Evolutionary conservation across 495 filamentous ascomycete species (phyloP), one percentile per base, ranked within the genome.

Genomic region (Baudoinia panamericana): DNA sequence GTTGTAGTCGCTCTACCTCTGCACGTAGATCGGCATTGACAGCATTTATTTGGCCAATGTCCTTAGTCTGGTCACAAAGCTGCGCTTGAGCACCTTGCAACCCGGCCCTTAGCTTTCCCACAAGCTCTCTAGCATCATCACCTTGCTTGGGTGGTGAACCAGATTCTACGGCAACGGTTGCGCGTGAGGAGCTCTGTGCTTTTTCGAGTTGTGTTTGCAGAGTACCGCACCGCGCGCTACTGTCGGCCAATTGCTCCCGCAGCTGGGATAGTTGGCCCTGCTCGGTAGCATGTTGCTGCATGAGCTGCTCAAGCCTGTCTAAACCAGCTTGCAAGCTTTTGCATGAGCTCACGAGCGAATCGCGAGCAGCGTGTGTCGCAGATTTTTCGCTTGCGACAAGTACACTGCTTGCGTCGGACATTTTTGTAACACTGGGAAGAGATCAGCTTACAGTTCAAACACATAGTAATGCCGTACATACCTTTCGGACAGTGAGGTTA

Each of bases 401-500:
- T 11, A 27, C 13, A 8, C 12, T 22, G 21, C 19, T 21, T n/a
- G 3, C 29, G 11, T 33, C 19, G 3, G 13, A 10, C 8, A 31
- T 29, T 19, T 8, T 29, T 20, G 11, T 37, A n/a, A 44, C 12
- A 7, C 31, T 44, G 22, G 20, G 9, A 29, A 29, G 26, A 29
- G 26, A 9, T 29, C 26, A 9, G 9, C 13, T 30, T 27, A 30
- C 15, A 15, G 7, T 17, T 40, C 16, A 36, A n/a, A 36, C 3
- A 20, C 12, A 3, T 11, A 5, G 4, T 19, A 15, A 18, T 13
- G 21, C 27, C 3, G 10, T 20, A 21, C 43, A 11, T 33, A 52
- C 48, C 30, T 26, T 20, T 50, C 36, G 2, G 20, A 20, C 15
- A 54, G 12, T 2, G 34, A 19, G 9, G 43, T 34, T 1, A 54